Base-by-base conservation (phyloP, 495 filamentous ascomycete species). In the Neurospora tetraspora region DNA sequence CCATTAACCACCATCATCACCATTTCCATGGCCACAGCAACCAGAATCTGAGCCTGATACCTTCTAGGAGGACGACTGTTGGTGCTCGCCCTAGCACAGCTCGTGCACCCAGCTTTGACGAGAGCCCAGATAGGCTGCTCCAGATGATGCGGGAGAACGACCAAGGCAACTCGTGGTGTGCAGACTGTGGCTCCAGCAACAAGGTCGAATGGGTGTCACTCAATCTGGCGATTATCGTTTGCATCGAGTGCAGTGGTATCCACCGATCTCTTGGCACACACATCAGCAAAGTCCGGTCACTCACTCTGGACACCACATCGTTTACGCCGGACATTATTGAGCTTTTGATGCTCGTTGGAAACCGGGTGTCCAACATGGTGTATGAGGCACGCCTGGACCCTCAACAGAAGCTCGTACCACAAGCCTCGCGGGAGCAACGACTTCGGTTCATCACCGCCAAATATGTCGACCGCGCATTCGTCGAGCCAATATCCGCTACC, bases 181-280 rank as follows among this genome's bases (percentile, higher is more conserved):
- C 95, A 31, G 96, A 99, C 78, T 99, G 96, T 79, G 93, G 92
- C 16, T 96, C 94, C 31, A 90, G 91, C 38, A 87, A 90, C 75
- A 98, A 97, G 81, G 93, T 96, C 20, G 96, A 99, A 80, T 99
- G 96, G 96, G 96, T 97, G 45, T 98, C 95, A 2, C 97, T 99
- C 80, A 99, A 99, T 76, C 87, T 99, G 4, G 96, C 92, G 38
- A 97, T 98, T 71, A 90, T 98, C 39, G 87, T 99, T 18, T 99
- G 96, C 82, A 99, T 99, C 74, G 96, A 99, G 80, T 99, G 96
- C 81, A 96, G 94, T 77, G 96, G 96, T 76, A 97, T 99, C 72
- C 96, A 99, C 82, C 91, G 96, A 31, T 98, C 96, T 11, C 87
- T 99, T 3, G 96, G 96, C 9, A 99, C 96, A 4, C 96, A 99